phyloP scores from a whole-genome alignment of 257 asterid genomes.

The Solanum ahanhuiri region DNA sequence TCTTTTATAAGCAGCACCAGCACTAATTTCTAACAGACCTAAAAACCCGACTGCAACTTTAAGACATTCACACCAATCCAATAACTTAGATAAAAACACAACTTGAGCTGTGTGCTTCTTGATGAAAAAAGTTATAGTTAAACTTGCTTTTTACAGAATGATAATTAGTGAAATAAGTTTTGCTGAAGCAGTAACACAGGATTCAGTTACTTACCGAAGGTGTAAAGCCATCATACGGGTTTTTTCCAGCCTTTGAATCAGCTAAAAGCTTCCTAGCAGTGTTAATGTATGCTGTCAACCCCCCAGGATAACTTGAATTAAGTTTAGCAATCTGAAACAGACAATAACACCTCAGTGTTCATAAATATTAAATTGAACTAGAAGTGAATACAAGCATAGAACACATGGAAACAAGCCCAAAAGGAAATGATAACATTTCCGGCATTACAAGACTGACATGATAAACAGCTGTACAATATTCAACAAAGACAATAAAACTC shows the following conservation, averaged over 20 bases:
- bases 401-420: neutral
- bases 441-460: neutral
- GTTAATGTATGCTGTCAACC: conserved; percentile 61
- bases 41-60: neutral
- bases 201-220: conserved; percentile 72
- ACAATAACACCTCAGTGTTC: neutral
- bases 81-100: neutral
- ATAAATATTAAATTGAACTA: neutral
- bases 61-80: neutral
- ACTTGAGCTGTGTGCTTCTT: neutral
- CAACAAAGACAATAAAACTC: neutral
- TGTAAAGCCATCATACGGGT: conserved; percentile 89
- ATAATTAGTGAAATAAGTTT: neutral
- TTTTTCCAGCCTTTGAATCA: conserved; percentile 91
- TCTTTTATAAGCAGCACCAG: neutral
- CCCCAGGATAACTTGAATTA: conserved; percentile 86
- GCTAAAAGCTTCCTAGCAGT: conserved; percentile 90
- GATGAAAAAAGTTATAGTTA: neutral
- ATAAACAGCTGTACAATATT: neutral
- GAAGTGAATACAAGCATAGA: neutral
- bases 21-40: neutral
- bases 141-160: neutral
- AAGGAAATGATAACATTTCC: neutral
- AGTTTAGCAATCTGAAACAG: conserved; percentile 62
- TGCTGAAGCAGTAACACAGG: neutral